Percentiles rank a stretch among this genome's conserved stretches.
Conservation (phyloP, 192 early-diverging fungal genomes). For the Dissophora globulifera region DNA sequence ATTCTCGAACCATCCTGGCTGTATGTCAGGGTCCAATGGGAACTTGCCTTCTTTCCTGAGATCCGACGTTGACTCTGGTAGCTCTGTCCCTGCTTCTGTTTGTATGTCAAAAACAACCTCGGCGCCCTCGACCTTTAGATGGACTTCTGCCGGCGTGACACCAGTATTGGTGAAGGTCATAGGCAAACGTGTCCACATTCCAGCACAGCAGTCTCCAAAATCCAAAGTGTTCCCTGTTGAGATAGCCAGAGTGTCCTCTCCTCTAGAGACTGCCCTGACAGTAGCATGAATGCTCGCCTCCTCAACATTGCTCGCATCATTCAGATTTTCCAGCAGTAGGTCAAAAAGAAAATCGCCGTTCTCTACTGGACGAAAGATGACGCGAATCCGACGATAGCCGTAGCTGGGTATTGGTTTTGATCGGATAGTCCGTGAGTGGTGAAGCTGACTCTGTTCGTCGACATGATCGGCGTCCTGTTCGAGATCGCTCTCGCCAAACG, state of each 20-base stretch:
- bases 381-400: slow-evolving; percentile 73
- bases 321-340: slow-evolving; percentile 89
- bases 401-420: slow-evolving; percentile 75
- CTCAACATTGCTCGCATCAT: slow-evolving; percentile 85
- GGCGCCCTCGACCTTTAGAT: slow-evolving; percentile 70
- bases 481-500: slow-evolving; percentile 53
- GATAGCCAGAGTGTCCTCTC: slow-evolving; percentile 76
- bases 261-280: slow-evolving; percentile 74
- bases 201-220: slow-evolving; percentile 94
- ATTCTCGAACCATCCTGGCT: slow-evolving; percentile 29
- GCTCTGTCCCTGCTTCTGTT: slow-evolving; percentile 31
- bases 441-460: slow-evolving; percentile 43
- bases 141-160: slow-evolving; percentile 78
- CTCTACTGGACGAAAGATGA: slow-evolving; percentile 88
- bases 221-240: slow-evolving; percentile 82
- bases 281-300: slow-evolving; percentile 84
- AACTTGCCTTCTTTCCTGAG: slow-evolving; percentile 18
- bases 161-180: slow-evolving; percentile 86
- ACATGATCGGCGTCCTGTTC: slow-evolving; percentile 27
- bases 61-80: slow-evolving; percentile 7
- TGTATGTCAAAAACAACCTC: slow-evolving; percentile 69
- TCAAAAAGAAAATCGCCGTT: slow-evolving; percentile 93
- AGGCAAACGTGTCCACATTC: slow-evolving; percentile 84
- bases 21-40: slow-evolving; percentile 32
- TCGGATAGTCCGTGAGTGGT: slow-evolving; percentile 40